phyloP scores from a whole-genome alignment of 345 rosid genomes.

The Rhodamnia argentea region DNA sequence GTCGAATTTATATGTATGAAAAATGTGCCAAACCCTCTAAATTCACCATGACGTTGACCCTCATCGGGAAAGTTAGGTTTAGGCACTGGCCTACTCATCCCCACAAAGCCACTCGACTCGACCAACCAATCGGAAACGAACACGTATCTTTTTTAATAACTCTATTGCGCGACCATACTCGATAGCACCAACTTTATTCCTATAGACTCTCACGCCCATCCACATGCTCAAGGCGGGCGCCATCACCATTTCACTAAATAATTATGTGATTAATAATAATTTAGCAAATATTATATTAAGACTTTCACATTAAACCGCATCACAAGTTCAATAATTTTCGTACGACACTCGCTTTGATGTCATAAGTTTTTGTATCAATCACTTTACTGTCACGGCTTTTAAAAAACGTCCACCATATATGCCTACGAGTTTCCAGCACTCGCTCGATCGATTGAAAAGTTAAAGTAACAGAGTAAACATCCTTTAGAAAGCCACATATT shows the following conservation, averaged over 20 bases:
- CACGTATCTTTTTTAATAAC: not conserved
- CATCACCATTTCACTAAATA: not conserved
- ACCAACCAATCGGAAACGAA: not conserved
- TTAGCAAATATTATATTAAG: not conserved
- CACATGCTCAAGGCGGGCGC: not conserved
- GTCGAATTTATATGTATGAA: not conserved
- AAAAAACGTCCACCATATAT: accelerated
- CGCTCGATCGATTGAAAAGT: not conserved
- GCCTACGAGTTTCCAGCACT: not conserved
- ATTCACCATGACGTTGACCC: not conserved
- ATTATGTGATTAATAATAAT: not conserved
- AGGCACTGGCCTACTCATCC: not conserved
- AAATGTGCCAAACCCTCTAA: not conserved
- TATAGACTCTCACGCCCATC: not conserved
- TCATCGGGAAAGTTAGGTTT: not conserved
- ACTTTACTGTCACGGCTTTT: not conserved
- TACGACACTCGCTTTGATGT: not conserved
- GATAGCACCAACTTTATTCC: not conserved
- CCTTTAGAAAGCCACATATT: not conserved
- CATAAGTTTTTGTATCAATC: not conserved
- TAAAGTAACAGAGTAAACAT: accelerated
- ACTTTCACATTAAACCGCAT: not conserved
- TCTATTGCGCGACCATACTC: not conserved
- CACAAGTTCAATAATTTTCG: not conserved
- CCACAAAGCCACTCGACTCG: not conserved